Evolutionary conservation across 441 rosid genomes (phyloP).

Genomic region (Capsella rubella): DNA sequence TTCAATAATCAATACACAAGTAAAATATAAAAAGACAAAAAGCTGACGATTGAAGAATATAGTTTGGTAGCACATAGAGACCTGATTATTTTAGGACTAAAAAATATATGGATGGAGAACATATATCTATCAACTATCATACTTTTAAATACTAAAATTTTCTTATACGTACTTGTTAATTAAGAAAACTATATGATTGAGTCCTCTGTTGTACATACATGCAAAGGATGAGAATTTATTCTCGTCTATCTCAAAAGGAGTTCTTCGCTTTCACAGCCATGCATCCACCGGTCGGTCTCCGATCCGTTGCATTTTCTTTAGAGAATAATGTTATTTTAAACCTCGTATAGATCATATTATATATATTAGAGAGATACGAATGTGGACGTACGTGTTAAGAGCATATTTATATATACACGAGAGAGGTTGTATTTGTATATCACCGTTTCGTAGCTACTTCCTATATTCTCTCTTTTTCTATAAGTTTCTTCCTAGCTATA

Average conservation of each 20-base stretch:
- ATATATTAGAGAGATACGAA: constrained; percentile 10
- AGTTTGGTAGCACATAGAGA: constrained; percentile 34
- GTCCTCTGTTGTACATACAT: constrained; percentile 26
- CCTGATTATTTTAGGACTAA: constrained; percentile 1
- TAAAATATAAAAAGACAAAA: constrained; percentile 5
- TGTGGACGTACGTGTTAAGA: constrained; percentile 39
- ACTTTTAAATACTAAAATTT: constrained; percentile 12
- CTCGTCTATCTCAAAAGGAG: constrained; percentile 43
- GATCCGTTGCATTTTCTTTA: constrained; percentile 30
- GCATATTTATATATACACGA: constrained; percentile 9
- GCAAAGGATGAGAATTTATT: constrained; percentile 42
- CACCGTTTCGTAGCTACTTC: constrained; percentile 35
- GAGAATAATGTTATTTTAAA: constrained; percentile 38
- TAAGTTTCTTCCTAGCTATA: constrained; percentile 4
- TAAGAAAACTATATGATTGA: constrained; percentile 23
- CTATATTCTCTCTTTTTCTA: constrained; percentile 27
- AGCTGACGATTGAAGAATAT: constrained; percentile 38
- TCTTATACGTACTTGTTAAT: not conserved
- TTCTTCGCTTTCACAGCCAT: constrained; percentile 40
- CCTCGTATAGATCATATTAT: constrained; percentile 42
- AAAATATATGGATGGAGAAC: constrained; percentile 5
- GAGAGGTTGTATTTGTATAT: constrained; percentile 25
- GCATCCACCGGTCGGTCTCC: constrained; percentile 44
- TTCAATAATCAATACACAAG: constrained; percentile 20
- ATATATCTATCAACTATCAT: constrained; percentile 20